Conservation (phyloP, 805 yeast species). For the Kodamaea nitidulidarum region DNA sequence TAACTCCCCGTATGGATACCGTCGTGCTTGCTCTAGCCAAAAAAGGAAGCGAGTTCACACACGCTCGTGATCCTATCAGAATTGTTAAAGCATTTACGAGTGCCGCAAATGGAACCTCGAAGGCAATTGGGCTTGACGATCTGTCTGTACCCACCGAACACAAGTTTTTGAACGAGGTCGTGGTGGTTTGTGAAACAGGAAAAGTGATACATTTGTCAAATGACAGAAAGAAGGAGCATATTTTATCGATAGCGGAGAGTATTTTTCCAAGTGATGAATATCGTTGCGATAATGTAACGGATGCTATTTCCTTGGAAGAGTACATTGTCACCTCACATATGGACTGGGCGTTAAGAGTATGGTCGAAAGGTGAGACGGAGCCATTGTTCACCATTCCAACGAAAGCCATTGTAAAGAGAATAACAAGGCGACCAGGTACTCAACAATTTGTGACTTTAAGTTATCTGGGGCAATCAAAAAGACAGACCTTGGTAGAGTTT, state of each 20-base stretch:
- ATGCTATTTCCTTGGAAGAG: conserved; percentile 5
- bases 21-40: conserved; percentile 12
- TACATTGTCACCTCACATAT: conserved; percentile 13
- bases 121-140: neutral
- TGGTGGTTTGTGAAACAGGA: conserved; percentile 20
- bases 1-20: conserved; percentile 22
- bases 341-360: conserved; percentile 23
- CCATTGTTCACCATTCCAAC: conserved; percentile 21
- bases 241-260: conserved; percentile 4
- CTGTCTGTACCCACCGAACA: conserved; percentile 8
- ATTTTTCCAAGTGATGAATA: conserved; percentile 4
- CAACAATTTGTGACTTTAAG: conserved; percentile 28
- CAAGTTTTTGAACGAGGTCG: conserved; percentile 17
- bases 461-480: neutral
- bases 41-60: conserved; percentile 9
- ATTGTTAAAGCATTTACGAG: conserved; percentile 4
- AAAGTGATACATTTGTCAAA: conserved; percentile 17
- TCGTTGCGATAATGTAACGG: conserved; percentile 5
- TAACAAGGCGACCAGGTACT: conserved; percentile 17
- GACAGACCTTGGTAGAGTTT: conserved; percentile 18
- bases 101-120: neutral
- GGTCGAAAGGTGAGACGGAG: conserved; percentile 12
- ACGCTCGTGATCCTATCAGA: conserved; percentile 9
- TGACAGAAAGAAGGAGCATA: conserved; percentile 13
- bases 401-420: conserved; percentile 15